Evolutionary conservation across 441 rosid species (phyloP).

Genomic region (Melastoma candidum): DNA sequence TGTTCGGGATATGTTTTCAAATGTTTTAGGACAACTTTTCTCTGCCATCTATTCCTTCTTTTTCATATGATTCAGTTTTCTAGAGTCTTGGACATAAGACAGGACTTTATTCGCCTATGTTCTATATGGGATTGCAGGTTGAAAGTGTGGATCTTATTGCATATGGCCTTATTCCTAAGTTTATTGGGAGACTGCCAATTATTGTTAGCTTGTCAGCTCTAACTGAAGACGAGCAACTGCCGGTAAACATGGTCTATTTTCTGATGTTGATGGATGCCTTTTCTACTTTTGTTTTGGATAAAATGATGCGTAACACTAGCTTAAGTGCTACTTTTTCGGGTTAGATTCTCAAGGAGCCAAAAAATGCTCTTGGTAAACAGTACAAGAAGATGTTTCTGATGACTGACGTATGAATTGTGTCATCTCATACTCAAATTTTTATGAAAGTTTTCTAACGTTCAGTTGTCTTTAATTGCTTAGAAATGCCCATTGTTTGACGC

Average conservation of each 20-base stretch:
- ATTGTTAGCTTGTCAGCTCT: constrained; percentile 72
- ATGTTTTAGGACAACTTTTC: too few species aligned
- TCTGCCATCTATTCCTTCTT: too few species aligned
- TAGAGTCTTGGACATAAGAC: too few species aligned
- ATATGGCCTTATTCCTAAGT: constrained; percentile 90
- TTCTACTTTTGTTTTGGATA: not conserved
- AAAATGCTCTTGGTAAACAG: constrained; percentile 82
- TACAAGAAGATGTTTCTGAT: constrained; percentile 81
- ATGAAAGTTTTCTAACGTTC: too few species aligned
- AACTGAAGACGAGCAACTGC: constrained; percentile 74
- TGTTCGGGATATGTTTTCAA: too few species aligned
- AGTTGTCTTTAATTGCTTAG: too few species aligned
- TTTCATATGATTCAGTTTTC: too few species aligned
- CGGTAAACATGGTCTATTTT: constrained; percentile 27
- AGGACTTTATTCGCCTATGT: too few species aligned
- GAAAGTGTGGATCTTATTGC: constrained; percentile 86
- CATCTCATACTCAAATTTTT: not conserved
- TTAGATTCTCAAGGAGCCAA: constrained; percentile 73
- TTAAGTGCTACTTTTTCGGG: constrained; percentile 7
- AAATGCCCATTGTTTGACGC: not conserved
- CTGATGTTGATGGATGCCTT: not conserved
- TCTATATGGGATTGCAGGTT: constrained; percentile 32
- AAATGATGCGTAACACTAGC: constrained; percentile 1
- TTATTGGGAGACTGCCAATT: constrained; percentile 80
- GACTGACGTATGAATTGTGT: constrained; percentile 52